Conservation (phyloP, 306 rosid genomes). For the Vigna unguiculata region DNA sequence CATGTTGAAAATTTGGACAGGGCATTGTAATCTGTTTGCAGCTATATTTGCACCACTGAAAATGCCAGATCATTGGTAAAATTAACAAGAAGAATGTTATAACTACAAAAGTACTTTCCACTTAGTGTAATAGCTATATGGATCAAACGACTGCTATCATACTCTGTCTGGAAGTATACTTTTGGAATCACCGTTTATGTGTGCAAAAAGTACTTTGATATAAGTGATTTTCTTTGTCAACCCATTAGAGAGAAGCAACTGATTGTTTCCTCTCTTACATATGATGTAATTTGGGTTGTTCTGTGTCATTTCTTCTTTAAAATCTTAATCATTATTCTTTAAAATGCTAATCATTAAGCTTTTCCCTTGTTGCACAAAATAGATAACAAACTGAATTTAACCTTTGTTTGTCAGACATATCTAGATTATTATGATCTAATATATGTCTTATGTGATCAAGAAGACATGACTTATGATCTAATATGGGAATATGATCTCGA, state of each 20-base stretch:
- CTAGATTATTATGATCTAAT: not conserved
- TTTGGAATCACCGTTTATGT: not conserved
- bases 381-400: slow-evolving; percentile 1
- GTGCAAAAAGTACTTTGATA: not conserved
- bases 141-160: not conserved
- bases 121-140: not conserved
- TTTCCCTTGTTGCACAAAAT: slow-evolving; percentile 12
- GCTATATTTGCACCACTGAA: not conserved
- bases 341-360: slow-evolving; percentile 6
- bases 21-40: not conserved
- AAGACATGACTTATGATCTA: not conserved
- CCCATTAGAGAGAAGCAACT: slow-evolving; percentile 1
- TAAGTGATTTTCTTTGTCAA: not conserved
- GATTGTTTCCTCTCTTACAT: not conserved
- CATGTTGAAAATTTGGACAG: not conserved
- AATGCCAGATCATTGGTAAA: not conserved
- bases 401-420: not conserved
- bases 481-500: not conserved
- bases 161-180: not conserved
- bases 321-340: slow-evolving; percentile 18
- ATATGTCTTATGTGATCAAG: not conserved
- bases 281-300: not conserved
- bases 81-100: not conserved
- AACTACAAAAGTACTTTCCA: not conserved
- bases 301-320: slow-evolving; percentile 20